phyloP scores from a whole-genome alignment of 1,284 basidiomycete genomes.

The Vanrija sp. region DNA sequence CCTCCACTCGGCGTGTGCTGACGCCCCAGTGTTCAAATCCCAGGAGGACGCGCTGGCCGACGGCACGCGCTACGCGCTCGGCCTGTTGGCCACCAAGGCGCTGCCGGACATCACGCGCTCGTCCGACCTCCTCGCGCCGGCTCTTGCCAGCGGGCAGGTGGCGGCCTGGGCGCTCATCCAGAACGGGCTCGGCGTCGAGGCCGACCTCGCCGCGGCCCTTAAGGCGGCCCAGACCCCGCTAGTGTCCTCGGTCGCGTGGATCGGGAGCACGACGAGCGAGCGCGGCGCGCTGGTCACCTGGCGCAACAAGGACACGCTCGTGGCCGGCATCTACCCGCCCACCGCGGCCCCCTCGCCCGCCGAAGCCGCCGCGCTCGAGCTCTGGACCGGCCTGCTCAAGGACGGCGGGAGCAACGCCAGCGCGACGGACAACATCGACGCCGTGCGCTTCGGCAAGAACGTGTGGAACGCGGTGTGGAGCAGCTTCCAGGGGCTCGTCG shows the following conservation, averaged over 20 bases:
- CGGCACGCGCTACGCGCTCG: conserved; percentile 61
- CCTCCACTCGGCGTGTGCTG: no score
- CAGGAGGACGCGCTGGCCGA: conserved; percentile 56
- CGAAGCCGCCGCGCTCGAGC: conserved; percentile 22
- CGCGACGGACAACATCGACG: conserved; percentile 27
- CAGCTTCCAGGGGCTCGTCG: conserved; percentile 34
- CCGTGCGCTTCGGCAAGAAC: conserved; percentile 41
- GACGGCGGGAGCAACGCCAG: conserved; percentile 25
- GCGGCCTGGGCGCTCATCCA: conserved; percentile 61
- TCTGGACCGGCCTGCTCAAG: conserved; percentile 20
- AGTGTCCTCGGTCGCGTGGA: conserved; percentile 38
- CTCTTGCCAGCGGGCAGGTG: conserved; percentile 56
- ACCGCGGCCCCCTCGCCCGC: conserved; percentile 7
- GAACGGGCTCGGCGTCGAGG: conserved; percentile 72
- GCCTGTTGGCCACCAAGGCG: conserved; percentile 67
- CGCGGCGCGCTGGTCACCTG: conserved; percentile 32
- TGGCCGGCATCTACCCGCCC: conserved; percentile 38
- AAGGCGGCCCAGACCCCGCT: conserved; percentile 28
- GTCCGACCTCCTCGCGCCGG: conserved; percentile 57
- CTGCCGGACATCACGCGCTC: conserved; percentile 65
- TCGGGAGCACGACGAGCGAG: conserved; percentile 31
- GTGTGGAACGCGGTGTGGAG: conserved; percentile 44
- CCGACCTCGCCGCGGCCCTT: conserved; percentile 59
- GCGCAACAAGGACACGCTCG: conserved; percentile 33
- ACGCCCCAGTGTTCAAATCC: conserved; percentile 55